Evolutionary conservation across 345 rosid species (phyloP).

Genomic region (Hibiscus trionum): DNA sequence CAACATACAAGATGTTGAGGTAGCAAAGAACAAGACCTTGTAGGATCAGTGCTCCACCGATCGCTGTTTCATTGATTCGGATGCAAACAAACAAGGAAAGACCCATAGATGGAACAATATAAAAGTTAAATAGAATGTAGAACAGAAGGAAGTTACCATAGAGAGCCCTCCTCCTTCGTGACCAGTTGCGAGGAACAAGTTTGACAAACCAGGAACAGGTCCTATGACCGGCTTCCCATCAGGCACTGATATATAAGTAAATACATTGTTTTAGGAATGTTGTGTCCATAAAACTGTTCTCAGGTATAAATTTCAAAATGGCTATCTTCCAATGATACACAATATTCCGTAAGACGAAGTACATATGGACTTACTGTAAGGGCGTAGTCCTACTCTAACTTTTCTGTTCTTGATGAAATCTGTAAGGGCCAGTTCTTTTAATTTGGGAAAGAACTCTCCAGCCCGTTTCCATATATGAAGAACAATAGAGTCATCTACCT

Average conservation of each 20-base stretch:
- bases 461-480: constrained; percentile 65
- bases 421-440: constrained; percentile 37
- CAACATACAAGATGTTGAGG: too few relatives aligned
- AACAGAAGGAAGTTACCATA: constrained; percentile 40
- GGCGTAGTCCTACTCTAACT: constrained; percentile 92
- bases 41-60: background rate
- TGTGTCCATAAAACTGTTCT: background rate
- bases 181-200: constrained; percentile 74
- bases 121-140: background rate
- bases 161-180: constrained; percentile 95
- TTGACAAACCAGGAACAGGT: constrained; percentile 54
- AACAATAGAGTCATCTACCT: constrained; percentile 52
- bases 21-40: too few relatives aligned
- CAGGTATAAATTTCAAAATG: background rate
- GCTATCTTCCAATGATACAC: background rate
- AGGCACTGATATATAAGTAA: constrained; percentile 47
- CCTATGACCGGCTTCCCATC: constrained; percentile 91
- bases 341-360: background rate
- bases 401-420: constrained; percentile 42
- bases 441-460: constrained; percentile 68
- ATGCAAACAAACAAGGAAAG: background rate
- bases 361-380: constrained; percentile 61
- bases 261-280: constrained; percentile 8
- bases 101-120: background rate
- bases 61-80: background rate